These are phyloP conservation scores for Vicia sativa DNA, from an alignment of 306 rosid genomes.

Conservation along the genomic window DNA sequence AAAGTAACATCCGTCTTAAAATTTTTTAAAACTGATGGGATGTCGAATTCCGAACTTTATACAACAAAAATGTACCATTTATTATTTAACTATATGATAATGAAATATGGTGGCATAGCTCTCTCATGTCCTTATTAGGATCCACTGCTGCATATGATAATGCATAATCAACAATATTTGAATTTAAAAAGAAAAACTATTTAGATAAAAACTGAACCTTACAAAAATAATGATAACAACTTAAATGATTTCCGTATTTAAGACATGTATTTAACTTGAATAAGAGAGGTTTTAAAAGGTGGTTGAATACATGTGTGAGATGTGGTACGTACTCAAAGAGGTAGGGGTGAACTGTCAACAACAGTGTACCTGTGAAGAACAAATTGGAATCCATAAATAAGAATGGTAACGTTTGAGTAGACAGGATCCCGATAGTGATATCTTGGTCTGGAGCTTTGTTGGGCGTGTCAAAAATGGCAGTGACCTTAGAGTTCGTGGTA, in stretches of 20 bases:
- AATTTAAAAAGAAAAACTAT: too few species aligned
- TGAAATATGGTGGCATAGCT: too few species aligned
- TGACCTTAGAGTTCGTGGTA: slow-evolving; percentile 34
- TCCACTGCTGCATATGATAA: too few species aligned
- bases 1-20: too few species aligned
- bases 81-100: too few species aligned
- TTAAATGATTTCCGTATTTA: not conserved
- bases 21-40: too few species aligned
- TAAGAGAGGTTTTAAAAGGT: not conserved
- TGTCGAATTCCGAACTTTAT: too few species aligned
- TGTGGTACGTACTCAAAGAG: not conserved
- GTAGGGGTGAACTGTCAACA: not conserved
- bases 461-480: slow-evolving; percentile 23
- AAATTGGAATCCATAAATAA: slow-evolving; percentile 31
- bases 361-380: slow-evolving; percentile 7
- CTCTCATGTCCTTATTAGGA: too few species aligned
- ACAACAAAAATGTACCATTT: too few species aligned
- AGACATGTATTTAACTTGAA: not conserved
- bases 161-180: too few species aligned
- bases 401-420: slow-evolving; percentile 24
- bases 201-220: not conserved
- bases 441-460: slow-evolving; percentile 37
- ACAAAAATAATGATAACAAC: not conserved
- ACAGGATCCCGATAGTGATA: slow-evolving; percentile 54
- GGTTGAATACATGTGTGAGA: not conserved